A percentile compares a stretch with the other conserved stretches of the same genome.
These are phyloP conservation scores for Taiozyma sp. DNA, from an alignment of 1,139 yeast species.

Conservation along the genomic window DNA sequence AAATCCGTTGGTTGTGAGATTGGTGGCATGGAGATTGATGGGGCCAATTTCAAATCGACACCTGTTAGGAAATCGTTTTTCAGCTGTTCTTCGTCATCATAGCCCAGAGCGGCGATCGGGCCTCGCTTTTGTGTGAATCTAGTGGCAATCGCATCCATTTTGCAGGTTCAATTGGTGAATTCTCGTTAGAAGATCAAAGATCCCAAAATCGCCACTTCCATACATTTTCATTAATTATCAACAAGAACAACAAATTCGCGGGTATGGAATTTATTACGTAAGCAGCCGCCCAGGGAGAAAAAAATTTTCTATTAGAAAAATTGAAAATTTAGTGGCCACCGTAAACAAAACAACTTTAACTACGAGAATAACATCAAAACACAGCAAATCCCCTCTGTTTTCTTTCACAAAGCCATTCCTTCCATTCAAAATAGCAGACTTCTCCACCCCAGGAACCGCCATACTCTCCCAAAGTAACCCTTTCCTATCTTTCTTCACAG, in stretches of 20 bases:
- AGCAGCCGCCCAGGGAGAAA: not conserved
- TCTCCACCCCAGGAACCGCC: not conserved
- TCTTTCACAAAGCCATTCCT: not conserved
- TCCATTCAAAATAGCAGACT: not conserved
- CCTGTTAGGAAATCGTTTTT: constrained; percentile 30
- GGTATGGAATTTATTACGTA: not conserved
- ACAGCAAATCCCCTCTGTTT: not conserved
- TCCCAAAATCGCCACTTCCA: not conserved
- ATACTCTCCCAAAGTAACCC: not conserved
- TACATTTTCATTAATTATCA: not conserved
- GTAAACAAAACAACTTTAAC: not conserved
- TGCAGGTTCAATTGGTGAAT: not conserved
- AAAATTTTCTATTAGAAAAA: not conserved
- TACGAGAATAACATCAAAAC: not conserved
- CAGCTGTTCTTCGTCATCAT: constrained; percentile 28
- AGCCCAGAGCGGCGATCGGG: constrained; percentile 18
- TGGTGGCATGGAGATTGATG: constrained; percentile 72
- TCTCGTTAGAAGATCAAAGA: not conserved
- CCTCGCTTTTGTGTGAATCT: constrained; percentile 31
- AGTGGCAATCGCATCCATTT: constrained; percentile 27
- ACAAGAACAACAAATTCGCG: not conserved
- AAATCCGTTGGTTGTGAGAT: constrained; percentile 91
- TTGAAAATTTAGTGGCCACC: not conserved
- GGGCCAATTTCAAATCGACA: constrained; percentile 37
- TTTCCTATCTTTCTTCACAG: not conserved